Evolutionary conservation across 352 stramenopile species (phyloP).

Genomic region (Albugo laibachii): DNA sequence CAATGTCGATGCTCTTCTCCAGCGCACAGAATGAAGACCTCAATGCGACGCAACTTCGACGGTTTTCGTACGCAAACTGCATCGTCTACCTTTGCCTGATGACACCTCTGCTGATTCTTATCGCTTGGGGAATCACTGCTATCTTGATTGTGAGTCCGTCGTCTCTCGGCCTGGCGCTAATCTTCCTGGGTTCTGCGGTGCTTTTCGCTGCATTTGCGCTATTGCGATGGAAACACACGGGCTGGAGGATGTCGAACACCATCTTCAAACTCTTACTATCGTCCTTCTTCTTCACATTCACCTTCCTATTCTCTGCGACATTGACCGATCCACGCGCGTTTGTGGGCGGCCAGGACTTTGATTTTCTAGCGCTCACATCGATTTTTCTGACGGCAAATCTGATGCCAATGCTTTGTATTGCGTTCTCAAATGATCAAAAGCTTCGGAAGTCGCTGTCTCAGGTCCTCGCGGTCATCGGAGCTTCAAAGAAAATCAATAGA

Average conservation of each 20-base stretch:
- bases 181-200: constrained; percentile 43
- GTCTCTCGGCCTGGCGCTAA: constrained; percentile 50
- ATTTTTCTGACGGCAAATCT: constrained; percentile 77
- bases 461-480: constrained; percentile 49
- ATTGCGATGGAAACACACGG: constrained; percentile 38
- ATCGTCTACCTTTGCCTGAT: constrained; percentile 31
- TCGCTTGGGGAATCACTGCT: constrained; percentile 51
- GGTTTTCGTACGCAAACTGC: constrained; percentile 51
- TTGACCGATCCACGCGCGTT: constrained; percentile 64
- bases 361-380: constrained; percentile 58
- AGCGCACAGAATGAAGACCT: constrained; percentile 34
- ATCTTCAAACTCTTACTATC: constrained; percentile 28
- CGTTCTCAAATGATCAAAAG: constrained; percentile 79
- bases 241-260: constrained; percentile 59
- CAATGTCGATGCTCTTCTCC: constrained; percentile 59
- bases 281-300: constrained; percentile 36
- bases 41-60: constrained; percentile 49
- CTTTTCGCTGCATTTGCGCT: constrained; percentile 24
- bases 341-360: constrained; percentile 33
- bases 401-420: constrained; percentile 81
- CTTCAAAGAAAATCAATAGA: constrained; percentile 53
- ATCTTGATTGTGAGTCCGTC: constrained; percentile 52
- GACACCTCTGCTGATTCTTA: constrained; percentile 32
- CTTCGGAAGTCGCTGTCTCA: constrained; percentile 64
- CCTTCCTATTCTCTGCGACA: constrained; percentile 61